Conservation (phyloP, 2,329 filamentous ascomycete species). For the Parasarocladium wereldwijsianum region DNA sequence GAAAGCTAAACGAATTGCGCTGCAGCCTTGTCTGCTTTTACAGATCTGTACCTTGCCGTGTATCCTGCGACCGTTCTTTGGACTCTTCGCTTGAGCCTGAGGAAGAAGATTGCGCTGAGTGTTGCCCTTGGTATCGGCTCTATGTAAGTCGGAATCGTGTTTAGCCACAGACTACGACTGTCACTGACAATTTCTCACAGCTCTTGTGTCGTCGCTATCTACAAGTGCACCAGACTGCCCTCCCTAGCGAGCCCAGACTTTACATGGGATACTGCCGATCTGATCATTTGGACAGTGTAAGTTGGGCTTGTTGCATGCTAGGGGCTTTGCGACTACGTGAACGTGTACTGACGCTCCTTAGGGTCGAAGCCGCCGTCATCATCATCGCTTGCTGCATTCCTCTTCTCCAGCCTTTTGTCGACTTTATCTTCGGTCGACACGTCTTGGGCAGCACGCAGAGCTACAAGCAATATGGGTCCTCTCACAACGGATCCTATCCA, state of each 20-base stretch:
- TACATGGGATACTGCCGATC: slow-evolving; percentile 21
- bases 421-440: slow-evolving; percentile 10
- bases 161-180: neutral
- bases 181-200: slow-evolving; percentile 5
- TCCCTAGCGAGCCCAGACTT: slow-evolving; percentile 12
- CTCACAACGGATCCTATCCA: slow-evolving; percentile 1
- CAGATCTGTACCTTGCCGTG: slow-evolving; percentile 13
- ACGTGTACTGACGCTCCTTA: slow-evolving; percentile 3
- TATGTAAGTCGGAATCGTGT: slow-evolving; percentile 9
- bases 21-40: slow-evolving; percentile 10
- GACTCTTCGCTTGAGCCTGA: slow-evolving; percentile 9
- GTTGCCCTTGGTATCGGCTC: slow-evolving; percentile 13
- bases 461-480: slow-evolving; percentile 6
- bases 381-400: slow-evolving; percentile 22
- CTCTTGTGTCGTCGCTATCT: slow-evolving; percentile 14
- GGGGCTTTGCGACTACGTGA: neutral
- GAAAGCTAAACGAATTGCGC: neutral
- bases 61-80: slow-evolving; percentile 11
- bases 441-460: slow-evolving; percentile 4
- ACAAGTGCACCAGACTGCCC: slow-evolving; percentile 21
- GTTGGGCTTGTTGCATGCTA: neutral
- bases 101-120: slow-evolving; percentile 12
- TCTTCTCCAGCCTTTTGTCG: slow-evolving; percentile 17
- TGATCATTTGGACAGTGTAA: slow-evolving; percentile 30
- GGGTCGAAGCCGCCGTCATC: slow-evolving; percentile 18